Conservation (phyloP, 306 rosid species). For the Quercus wislizeni region DNA sequence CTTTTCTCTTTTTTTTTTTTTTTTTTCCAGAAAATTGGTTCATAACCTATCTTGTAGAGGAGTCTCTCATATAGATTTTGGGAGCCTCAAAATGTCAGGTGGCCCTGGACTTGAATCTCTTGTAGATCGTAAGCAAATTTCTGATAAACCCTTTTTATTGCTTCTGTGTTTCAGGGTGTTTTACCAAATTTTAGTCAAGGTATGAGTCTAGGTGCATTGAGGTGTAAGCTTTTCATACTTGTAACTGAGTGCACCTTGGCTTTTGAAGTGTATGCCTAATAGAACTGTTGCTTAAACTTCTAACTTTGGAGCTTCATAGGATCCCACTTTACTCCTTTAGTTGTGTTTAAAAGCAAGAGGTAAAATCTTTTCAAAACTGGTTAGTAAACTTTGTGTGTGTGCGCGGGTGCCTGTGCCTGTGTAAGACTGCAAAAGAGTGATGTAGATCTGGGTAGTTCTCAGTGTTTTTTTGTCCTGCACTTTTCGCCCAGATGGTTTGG, state of each 20-base stretch:
- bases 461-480: neutral
- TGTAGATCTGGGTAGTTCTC: neutral
- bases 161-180: neutral
- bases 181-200: neutral
- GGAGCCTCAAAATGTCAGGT: slow-evolving; percentile 34
- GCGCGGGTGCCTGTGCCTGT: neutral
- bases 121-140: slow-evolving; percentile 47
- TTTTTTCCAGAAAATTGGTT: neutral
- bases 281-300: neutral
- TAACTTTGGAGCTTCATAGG: neutral
- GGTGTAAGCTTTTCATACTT: neutral
- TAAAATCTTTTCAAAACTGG: neutral
- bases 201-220: neutral
- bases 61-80: neutral
- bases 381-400: neutral
- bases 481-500: neutral
- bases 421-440: neutral
- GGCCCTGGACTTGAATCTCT: slow-evolving; percentile 56
- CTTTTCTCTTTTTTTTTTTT: too few relatives aligned
- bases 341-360: neutral
- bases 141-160: neutral
- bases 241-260: neutral
- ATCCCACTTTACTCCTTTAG: neutral
- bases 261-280: neutral
- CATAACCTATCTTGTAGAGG: neutral